A percentile compares a stretch with the other conserved stretches of the same genome.
Evolutionary conservation across 495 filamentous ascomycete genomes (phyloP).

Genomic region (Cenococcum geophilum): DNA sequence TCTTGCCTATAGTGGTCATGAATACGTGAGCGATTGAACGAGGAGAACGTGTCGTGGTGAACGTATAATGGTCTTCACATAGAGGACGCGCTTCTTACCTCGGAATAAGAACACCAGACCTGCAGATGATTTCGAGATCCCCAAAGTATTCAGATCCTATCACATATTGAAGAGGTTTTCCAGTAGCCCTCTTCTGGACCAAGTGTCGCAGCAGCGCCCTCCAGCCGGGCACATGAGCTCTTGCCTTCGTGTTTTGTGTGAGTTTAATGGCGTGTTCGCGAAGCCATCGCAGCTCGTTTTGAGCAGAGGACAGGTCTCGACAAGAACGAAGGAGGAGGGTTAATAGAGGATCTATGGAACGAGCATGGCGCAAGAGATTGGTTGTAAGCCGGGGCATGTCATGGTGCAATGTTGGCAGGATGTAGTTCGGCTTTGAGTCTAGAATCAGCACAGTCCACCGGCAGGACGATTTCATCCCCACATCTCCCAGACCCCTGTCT

Average conservation of each 20-base stretch:
- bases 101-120: conserved; percentile 75
- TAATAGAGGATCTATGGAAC: conserved; percentile 51
- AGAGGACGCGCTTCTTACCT: conserved; percentile 44
- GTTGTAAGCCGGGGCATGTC: conserved; percentile 72
- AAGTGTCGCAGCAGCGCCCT: conserved; percentile 19
- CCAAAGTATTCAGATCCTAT: conserved; percentile 88
- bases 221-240: conserved; percentile 11
- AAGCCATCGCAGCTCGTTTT: conserved; percentile 84
- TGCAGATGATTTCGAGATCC: conserved; percentile 68
- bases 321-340: conserved; percentile 63
- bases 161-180: conserved; percentile 81
- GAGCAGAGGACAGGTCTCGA: conserved; percentile 58
- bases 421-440: no score
- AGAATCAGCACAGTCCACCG: no score
- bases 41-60: neutral
- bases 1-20: conserved; percentile 30
- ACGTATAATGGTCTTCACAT: no score
- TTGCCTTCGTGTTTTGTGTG: conserved; percentile 15
- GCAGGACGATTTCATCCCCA: no score
- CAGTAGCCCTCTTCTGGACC: conserved; percentile 53
- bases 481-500: no score
- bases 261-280: conserved; percentile 50
- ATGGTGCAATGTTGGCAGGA: no score
- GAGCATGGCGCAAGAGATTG: conserved; percentile 52
- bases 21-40: neutral